Evolutionary conservation across 2,329 filamentous ascomycete genomes (phyloP), one percentile per base, ranked within the genome.

Genomic region (Nemania serpens): DNA sequence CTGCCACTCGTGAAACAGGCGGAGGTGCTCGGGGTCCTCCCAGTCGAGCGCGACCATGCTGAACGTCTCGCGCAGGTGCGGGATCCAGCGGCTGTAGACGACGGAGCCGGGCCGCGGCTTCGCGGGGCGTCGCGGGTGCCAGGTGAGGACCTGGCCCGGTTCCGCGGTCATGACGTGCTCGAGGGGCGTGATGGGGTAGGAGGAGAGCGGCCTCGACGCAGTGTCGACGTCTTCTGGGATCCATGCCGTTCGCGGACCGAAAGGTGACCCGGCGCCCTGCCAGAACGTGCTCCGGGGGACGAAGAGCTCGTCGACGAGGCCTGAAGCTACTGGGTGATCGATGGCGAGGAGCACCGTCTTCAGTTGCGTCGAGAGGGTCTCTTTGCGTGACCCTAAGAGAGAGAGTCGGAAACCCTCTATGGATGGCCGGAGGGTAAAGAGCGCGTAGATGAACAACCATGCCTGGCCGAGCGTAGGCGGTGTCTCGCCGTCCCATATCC

Each of bases 81-180:
- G 89, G 62, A 93, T 88, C 79, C 88, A 93, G 58, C 91, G 86
- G 71, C 89, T 91, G 78, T 94, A 94, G 67, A 91, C 82, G 62
- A 89, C 82, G 1, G 87, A 84, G 3, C 89, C 89, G 0, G 88
- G 88, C 1, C 80, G 77, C 5, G 91, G 90, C 77, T 94, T 93
- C 36, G 86, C 82, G 1, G 87, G 86, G 9, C 91, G 87, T 7
- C 88, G 80, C 3, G 90, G 90, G 75, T 93, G 90, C 75, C 84
- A 87, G 11, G 68, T 68, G 52, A 74, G 71, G n/a, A 72, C 66
- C 29, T 68, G 67, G 33, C 70, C 66, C 0, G 74, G 67, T 41
- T 74, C 72, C 59, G 63, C 70, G 9, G 78, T 79, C 69, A 79
- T 75, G 51, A 77, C 79, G 70, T 84, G 78, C 58, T 80, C 77